Percentiles rank a stretch among this genome's conserved stretches.
These are phyloP conservation scores for Aspergillus brasiliensis DNA, from an alignment of 2,329 filamentous ascomycete species.

Conservation along the genomic window DNA sequence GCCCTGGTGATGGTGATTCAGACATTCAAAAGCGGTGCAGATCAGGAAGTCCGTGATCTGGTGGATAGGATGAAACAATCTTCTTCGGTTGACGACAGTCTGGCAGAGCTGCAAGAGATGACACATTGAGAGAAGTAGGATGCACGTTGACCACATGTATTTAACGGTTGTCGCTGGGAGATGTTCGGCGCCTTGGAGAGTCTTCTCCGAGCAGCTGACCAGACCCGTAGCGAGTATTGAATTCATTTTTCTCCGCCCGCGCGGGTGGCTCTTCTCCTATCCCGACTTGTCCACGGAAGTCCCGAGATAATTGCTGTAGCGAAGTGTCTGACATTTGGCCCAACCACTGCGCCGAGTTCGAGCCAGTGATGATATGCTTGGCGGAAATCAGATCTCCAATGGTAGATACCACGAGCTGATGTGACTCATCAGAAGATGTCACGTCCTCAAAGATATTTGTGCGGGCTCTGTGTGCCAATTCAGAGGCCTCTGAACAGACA, in stretches of 20 bases:
- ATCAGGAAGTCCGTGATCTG: not conserved
- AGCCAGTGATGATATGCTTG: slow-evolving; percentile 33
- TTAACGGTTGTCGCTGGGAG: not conserved
- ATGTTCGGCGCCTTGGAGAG: not conserved
- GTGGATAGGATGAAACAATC: not conserved
- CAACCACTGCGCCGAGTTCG: slow-evolving; percentile 35
- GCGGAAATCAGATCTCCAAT: slow-evolving; percentile 36
- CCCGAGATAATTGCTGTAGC: slow-evolving; percentile 29
- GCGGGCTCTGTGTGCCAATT: slow-evolving; percentile 26
- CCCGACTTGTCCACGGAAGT: not conserved
- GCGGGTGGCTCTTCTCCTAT: not conserved
- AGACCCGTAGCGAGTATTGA: not conserved
- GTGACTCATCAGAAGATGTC: slow-evolving; percentile 27
- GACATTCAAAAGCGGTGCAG: not conserved
- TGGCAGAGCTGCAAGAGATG: not conserved
- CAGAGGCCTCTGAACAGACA: slow-evolving; percentile 26
- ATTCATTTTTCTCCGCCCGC: not conserved
- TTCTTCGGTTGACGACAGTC: not conserved
- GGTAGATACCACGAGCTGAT: slow-evolving; percentile 35
- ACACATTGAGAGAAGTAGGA: not conserved
- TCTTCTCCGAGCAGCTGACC: not conserved
- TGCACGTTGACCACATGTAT: not conserved
- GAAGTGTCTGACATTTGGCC: slow-evolving; percentile 40
- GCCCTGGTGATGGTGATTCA: not conserved
- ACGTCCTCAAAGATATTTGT: slow-evolving; percentile 35